Base-by-base conservation (phyloP, 345 rosid species). In the Crucihimalaya himalaica region DNA sequence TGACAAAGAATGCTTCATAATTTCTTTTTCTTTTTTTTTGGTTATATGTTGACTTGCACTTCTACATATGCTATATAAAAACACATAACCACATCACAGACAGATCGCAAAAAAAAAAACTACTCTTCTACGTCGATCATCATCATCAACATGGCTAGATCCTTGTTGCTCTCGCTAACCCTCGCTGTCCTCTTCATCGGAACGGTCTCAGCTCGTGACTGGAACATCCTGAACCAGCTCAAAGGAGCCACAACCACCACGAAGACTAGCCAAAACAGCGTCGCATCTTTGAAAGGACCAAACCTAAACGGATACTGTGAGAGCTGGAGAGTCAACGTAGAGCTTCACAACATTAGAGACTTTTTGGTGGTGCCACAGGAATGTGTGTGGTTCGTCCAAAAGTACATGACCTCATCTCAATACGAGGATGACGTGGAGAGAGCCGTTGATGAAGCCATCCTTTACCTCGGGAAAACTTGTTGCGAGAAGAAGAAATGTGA, bases 301-400 rank as follows among this genome's bases (percentile, higher is more conserved):
- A 72, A 73, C 69, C 69, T 84, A 80, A 77, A 84, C 50, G 75
- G 63, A 4, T 90, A 88, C 59, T 90, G 93, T 23, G 87, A 86
- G 77, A 85, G 97, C 63, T 88, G 93, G 97, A 90, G 97, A 76
- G 58, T 81, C 32, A 90, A 85, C 78, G 97, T 90, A 3, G 97
- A 90, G 82, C 57, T 86, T 0, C 50, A 88, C 88, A 90, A 90
- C 83, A 82, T 90, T 3, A 83, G 84, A 54, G 85, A 65, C 7
- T 90, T 83, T 68, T 74, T 82, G 8, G 88, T 84, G 1, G 89
- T 90, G 63, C 97, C 97, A 1, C 85, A 85, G 53, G 97, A 90
- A 59, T 90, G 93, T 64, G 79, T 81, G 40, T 37, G 40, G 40
- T 1, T 63, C 64, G 39, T 86, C 23, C 73, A 70, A 52, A 79